Conservation (phyloP, 352 stramenopile genomes). For the Pythium brachiatum region DNA sequence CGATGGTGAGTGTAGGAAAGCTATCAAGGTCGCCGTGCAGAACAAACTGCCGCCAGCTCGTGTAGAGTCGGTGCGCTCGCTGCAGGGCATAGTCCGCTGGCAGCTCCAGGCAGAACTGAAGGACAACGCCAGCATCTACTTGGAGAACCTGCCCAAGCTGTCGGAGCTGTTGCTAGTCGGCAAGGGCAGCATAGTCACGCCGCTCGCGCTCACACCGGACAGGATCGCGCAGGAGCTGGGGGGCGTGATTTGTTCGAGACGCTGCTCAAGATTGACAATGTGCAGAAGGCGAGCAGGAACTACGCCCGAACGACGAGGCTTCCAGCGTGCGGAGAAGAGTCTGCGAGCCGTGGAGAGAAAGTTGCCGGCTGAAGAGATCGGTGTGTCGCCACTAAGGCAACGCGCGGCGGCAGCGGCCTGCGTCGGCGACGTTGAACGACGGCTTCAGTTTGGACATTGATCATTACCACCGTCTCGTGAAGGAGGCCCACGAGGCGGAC, state of each 20-base stretch:
- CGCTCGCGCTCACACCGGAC: constrained; percentile 40
- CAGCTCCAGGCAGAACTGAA: constrained; percentile 56
- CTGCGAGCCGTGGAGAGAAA: constrained; percentile 51
- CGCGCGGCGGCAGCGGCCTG: constrained; percentile 48
- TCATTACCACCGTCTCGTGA: constrained; percentile 70
- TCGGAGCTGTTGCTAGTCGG: constrained; percentile 50
- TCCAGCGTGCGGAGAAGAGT: constrained; percentile 51
- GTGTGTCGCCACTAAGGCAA: constrained; percentile 61
- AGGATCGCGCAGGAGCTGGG: constrained; percentile 54
- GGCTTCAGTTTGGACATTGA: constrained; percentile 65
- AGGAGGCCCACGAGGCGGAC: constrained; percentile 68
- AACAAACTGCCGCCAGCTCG: constrained; percentile 61
- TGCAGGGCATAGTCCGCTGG: constrained; percentile 58
- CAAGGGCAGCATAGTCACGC: constrained; percentile 69
- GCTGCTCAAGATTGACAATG: constrained; percentile 57
- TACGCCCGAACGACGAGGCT: constrained; percentile 55
- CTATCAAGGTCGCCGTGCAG: constrained; percentile 53
- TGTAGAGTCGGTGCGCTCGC: constrained; percentile 46
- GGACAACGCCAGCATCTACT: constrained; percentile 81
- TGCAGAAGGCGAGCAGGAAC: constrained; percentile 39
- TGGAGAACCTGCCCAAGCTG: constrained; percentile 68
- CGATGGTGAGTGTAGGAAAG: constrained; percentile 53
- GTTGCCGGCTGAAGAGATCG: constrained; percentile 54
- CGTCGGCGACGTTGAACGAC: constrained; percentile 50
- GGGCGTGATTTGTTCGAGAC: constrained; percentile 62